Conservation (phyloP, 768 basidiomycete species). For the Hericium rajendrae region DNA sequence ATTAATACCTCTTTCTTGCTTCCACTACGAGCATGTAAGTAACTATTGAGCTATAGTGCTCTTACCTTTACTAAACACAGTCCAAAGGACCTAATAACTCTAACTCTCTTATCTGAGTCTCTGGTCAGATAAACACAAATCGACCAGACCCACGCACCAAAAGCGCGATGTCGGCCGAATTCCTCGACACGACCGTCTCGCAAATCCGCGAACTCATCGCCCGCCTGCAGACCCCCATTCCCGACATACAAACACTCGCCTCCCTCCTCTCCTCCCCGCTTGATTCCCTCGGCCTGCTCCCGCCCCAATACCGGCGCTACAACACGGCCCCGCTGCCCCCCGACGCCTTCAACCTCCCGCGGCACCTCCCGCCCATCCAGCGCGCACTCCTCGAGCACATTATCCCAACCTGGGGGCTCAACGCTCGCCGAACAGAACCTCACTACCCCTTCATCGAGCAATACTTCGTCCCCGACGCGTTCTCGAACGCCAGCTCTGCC, state of each 20-base stretch:
- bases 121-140: too few relatives aligned
- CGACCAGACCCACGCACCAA: too few relatives aligned
- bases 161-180: not conserved
- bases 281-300: constrained; percentile 45
- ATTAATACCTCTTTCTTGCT: too few relatives aligned
- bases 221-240: constrained; percentile 24
- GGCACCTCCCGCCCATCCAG: constrained; percentile 50
- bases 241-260: constrained; percentile 43
- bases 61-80: too few relatives aligned
- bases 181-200: not conserved
- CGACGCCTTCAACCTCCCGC: constrained; percentile 23
- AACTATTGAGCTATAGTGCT: too few relatives aligned
- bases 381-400: constrained; percentile 51
- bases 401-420: constrained; percentile 57
- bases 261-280: constrained; percentile 51
- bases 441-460: constrained; percentile 42
- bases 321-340: constrained; percentile 30
- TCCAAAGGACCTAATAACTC: too few relatives aligned
- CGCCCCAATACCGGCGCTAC: constrained; percentile 41
- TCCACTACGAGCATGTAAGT: too few relatives aligned
- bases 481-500: constrained; percentile 37
- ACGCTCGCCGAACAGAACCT: constrained; percentile 40
- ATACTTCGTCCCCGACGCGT: constrained; percentile 65
- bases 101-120: too few relatives aligned
- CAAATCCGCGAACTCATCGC: constrained; percentile 21